Evolutionary conservation across 192 early-diverging fungal species (phyloP).

Genomic region (Gaertneriomyces sp.): DNA sequence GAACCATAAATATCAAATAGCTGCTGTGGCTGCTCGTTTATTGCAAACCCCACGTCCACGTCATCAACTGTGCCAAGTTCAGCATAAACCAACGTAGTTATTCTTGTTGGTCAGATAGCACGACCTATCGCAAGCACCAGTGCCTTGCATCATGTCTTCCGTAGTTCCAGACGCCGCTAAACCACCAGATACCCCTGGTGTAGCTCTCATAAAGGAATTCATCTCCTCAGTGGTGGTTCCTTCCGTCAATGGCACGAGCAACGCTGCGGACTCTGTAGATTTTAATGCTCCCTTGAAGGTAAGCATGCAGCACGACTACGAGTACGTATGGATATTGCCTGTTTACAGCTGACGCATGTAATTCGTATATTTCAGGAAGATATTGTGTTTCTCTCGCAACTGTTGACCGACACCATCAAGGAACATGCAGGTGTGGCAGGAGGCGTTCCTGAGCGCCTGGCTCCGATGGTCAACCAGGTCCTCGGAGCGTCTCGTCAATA

Average conservation of each 20-base stretch:
- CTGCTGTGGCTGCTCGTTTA: no score
- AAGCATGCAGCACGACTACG: background rate
- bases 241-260: slow-evolving; percentile 1
- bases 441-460: slow-evolving; percentile 24
- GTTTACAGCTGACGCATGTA: background rate
- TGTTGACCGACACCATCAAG: slow-evolving; percentile 20
- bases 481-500: slow-evolving; percentile 26
- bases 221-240: slow-evolving; percentile 1
- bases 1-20: no score
- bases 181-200: no score
- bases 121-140: no score
- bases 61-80: no score
- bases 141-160: no score
- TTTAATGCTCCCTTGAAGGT: slow-evolving; percentile 25
- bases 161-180: no score
- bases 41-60: no score
- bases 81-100: no score
- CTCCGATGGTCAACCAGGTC: slow-evolving; percentile 16
- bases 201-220: slow-evolving; percentile 6
- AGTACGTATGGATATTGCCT: background rate
- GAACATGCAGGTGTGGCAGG: slow-evolving; percentile 31
- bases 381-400: slow-evolving; percentile 21
- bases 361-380: slow-evolving; percentile 15
- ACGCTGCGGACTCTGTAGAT: slow-evolving; percentile 21
- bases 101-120: no score